Evolutionary conservation across 192 early-diverging fungal species (phyloP), one percentile per base, ranked within the genome.

Genomic region (Umbelopsis sp.): DNA sequence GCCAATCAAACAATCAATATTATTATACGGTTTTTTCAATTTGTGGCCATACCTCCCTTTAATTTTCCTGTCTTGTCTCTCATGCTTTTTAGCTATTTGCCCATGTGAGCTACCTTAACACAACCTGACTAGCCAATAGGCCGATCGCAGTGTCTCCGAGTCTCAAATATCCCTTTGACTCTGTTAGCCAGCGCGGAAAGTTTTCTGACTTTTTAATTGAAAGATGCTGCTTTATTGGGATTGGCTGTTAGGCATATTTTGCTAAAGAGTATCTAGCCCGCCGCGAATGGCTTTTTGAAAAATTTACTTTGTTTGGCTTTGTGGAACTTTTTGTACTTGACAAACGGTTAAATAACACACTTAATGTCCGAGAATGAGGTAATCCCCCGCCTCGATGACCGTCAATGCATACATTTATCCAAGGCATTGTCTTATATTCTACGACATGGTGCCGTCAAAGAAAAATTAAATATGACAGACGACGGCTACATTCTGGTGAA

Each of bases 371-470:
- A 61, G 55, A 30, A 61, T 61, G 55, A n/a, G 15, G 55, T 61
- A 66, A 66, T 50, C 25, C 67, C 48, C 67, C 67, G 48, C 37
- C 49, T 68, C 33, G 45, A 25, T 15, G 77, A 82, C 11, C 69
- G 64, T 18, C 80, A 71, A 10, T 50, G 11, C 1, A 79, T 87
- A 25, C 79, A 74, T 65, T 69, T 91, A 15, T 95, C 93, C 37
- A 97, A 97, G 74, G 71, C 85, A 4, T 76, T 98, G 12, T 90
- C 93, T 0, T 94, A 92, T 81, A 47, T 97, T 7, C 86, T 98
- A 27, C 89, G 95, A 27, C 96, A 98, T 70, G 90, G 89, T 23
- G 94, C 95, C 9, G 81, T 71, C 23, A 87, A 93, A 65, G 91
- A 94, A 30, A 91, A 91, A 4, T 69, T 98, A 37, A 66, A 75